Percentiles rank a stretch among this genome's conserved stretches.
These are phyloP conservation scores for Parachaetomium inaequale DNA, from an alignment of 495 filamentous ascomycete species.

Conservation along the genomic window DNA sequence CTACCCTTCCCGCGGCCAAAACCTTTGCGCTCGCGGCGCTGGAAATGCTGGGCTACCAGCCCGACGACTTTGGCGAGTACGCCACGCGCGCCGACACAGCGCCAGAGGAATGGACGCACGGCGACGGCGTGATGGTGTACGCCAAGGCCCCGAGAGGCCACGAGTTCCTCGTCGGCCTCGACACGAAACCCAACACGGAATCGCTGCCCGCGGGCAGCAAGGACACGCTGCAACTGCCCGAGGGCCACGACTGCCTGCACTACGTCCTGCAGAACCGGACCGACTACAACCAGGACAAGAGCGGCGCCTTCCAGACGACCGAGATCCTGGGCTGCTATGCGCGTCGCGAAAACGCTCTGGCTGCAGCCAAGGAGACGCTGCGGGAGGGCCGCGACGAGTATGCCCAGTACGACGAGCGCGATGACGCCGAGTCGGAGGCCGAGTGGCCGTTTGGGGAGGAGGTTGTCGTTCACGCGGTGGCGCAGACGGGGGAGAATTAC, in stretches of 20 bases:
- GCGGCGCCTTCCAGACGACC: slow-evolving; percentile 31
- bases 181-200: slow-evolving; percentile 39
- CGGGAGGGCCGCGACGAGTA: slow-evolving; percentile 29
- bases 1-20: slow-evolving; percentile 34
- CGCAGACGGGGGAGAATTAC: slow-evolving; percentile 41
- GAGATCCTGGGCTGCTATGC: slow-evolving; percentile 42
- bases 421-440: slow-evolving; percentile 11
- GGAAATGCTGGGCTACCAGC: slow-evolving; percentile 31
- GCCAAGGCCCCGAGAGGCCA: slow-evolving; percentile 34
- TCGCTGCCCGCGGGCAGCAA: slow-evolving; percentile 21
- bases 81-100: slow-evolving; percentile 4
- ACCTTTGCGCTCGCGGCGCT: slow-evolving; percentile 31
- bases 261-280: slow-evolving; percentile 44
- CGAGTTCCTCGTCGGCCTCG: slow-evolving; percentile 38
- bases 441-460: slow-evolving; percentile 48
- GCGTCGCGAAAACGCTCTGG: slow-evolving; percentile 29
- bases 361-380: slow-evolving; percentile 30
- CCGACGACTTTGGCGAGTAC: slow-evolving; percentile 38
- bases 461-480: slow-evolving; percentile 41
- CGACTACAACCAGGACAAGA: slow-evolving; percentile 38
- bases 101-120: slow-evolving; percentile 32
- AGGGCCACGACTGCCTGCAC: slow-evolving; percentile 31
- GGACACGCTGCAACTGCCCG: slow-evolving; percentile 26
- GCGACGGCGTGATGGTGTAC: slow-evolving; percentile 37
- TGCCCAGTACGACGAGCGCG: slow-evolving; percentile 41